phyloP scores from a whole-genome alignment of 2,329 filamentous ascomycete genomes.

The Verticillium albo-atrum region DNA sequence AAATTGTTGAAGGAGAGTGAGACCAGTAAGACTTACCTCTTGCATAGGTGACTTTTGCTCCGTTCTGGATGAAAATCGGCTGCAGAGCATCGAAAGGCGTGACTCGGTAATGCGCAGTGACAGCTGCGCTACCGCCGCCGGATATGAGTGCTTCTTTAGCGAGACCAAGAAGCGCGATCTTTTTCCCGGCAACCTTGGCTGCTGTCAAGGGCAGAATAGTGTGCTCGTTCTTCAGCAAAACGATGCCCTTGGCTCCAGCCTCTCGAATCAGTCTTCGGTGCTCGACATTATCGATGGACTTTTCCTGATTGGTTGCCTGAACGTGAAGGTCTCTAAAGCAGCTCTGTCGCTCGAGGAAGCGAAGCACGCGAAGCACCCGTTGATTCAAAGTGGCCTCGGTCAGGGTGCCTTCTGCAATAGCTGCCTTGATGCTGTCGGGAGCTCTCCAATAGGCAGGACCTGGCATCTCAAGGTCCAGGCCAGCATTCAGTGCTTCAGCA shows the following conservation, averaged over 20 bases:
- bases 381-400: too few species aligned
- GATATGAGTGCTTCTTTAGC: slow-evolving; percentile 22
- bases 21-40: not conserved
- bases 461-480: slow-evolving; percentile 25
- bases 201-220: slow-evolving; percentile 40
- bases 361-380: slow-evolving; percentile 19
- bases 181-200: slow-evolving; percentile 16
- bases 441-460: slow-evolving; percentile 16
- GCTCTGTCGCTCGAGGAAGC: slow-evolving; percentile 23
- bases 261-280: slow-evolving; percentile 8
- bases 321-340: not conserved
- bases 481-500: slow-evolving; percentile 8
- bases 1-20: not conserved
- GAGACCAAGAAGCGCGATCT: slow-evolving; percentile 24
- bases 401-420: not conserved
- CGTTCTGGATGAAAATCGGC: slow-evolving; percentile 13
- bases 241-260: slow-evolving; percentile 43
- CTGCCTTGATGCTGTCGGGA: not conserved
- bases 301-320: too few species aligned
- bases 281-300: slow-evolving; percentile 10
- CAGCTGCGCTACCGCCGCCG: slow-evolving; percentile 25
- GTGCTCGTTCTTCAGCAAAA: slow-evolving; percentile 51
- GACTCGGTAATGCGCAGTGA: slow-evolving; percentile 11
- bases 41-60: slow-evolving; percentile 1
- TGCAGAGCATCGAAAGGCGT: slow-evolving; percentile 10